Evolutionary conservation across 106 monocot species (phyloP), one percentile per base, ranked within the genome.

Genomic region (Cymbidium sinense): DNA sequence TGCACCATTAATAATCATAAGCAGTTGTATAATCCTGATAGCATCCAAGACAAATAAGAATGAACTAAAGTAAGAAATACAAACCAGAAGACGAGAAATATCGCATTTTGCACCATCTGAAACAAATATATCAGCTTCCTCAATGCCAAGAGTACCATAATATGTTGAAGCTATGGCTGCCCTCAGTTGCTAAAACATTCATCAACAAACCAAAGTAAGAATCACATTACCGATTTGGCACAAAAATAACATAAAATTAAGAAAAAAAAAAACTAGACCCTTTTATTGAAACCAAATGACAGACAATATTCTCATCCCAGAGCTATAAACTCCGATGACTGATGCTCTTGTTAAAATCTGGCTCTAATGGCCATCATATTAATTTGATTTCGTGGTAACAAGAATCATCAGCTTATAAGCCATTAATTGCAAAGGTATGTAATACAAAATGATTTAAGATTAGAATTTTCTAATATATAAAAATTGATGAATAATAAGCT

Each of bases 21-120:
- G 19, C 18, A 36, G 13, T 13, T 15, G 13, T 12, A 47, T 12
- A 47, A 47, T 15, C 47, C 18, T 19, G 3, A 19, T 21, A 34
- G 35, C 30, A 74, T 29, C 36, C 23, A 64, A 29, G 70, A 37
- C 10, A 83, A 64, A n/a, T 61, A 70, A 80, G 41, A 70, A 54
- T 67, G 29, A 44, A 7, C 30, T 4, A 51, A 70, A 75, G 28
- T 18, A 64, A 25, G 23, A 80, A 74, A 61, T 21, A 43, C 21
- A 44, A 21, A 93, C 96, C 96, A 93, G 96, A 75, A 96, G 91
- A 52, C 93, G 87, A 84, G 93, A 96, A 64, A 96, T 96, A 72
- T 93, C 96, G 79, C 96, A 93, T 86, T 96, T 96, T 58, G 96
- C 93, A 80, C 93, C 96, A 83, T 96, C 96, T 50, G 96, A 96